Conservation (phyloP, 2,329 filamentous ascomycete species). For the Colletotrichum horii region DNA sequence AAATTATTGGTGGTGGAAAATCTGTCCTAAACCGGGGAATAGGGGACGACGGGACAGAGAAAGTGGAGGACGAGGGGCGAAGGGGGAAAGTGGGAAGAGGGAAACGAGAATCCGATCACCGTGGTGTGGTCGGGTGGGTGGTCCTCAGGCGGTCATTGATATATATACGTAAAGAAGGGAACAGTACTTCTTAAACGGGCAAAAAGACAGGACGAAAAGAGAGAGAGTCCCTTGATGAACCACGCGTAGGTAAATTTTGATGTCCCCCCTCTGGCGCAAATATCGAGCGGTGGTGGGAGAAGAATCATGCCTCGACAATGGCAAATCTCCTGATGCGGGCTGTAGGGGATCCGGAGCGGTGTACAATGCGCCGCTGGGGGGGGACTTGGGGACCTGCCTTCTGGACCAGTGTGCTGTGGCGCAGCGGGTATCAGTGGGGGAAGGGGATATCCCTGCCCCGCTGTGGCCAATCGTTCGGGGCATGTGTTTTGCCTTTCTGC, state of each 20-base stretch:
- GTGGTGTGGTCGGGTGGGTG: not conserved
- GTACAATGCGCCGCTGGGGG: not conserved
- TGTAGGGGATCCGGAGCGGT: slow-evolving; percentile 9
- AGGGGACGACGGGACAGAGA: not conserved
- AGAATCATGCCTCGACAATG: slow-evolving; percentile 18
- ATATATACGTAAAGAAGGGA: not conserved
- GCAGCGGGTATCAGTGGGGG: slow-evolving; percentile 20
- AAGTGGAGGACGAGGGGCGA: not conserved
- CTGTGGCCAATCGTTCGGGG: slow-evolving; percentile 17
- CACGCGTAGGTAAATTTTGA: not conserved
- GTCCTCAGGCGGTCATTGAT: slow-evolving; percentile 3
- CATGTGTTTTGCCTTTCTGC: not conserved
- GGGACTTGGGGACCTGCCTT: not conserved
- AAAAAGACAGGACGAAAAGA: not conserved
- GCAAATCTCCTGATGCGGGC: slow-evolving; percentile 23
- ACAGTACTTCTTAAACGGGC: not conserved
- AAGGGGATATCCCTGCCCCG: slow-evolving; percentile 1
- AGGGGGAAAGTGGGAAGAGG: not conserved
- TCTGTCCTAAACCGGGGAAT: slow-evolving; percentile 8
- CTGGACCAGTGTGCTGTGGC: slow-evolving; percentile 2
- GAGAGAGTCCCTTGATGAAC: not conserved
- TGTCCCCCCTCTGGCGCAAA: not conserved
- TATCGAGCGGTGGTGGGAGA: slow-evolving; percentile 14
- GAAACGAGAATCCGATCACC: slow-evolving; percentile 6
- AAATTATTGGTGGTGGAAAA: not conserved